Percentiles rank a stretch among this genome's conserved stretches.
Evolutionary conservation across 768 basidiomycete species (phyloP).

Genomic region (Boletus vinaceobasis): DNA sequence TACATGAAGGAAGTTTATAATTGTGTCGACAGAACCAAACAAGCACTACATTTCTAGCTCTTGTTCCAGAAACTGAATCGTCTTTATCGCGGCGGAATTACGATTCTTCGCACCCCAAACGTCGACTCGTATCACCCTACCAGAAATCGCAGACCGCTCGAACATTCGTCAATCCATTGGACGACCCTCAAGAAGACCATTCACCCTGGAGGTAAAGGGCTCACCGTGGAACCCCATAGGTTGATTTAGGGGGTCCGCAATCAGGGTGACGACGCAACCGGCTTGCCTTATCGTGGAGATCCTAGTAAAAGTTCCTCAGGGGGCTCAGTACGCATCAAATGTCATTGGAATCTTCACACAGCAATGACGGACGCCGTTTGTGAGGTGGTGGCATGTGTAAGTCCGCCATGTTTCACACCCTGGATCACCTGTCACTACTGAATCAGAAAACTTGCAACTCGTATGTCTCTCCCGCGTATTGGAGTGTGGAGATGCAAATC

Average conservation of each 20-base stretch:
- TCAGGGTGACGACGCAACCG: conserved; percentile 5
- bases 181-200: neutral
- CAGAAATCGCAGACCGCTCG: neutral
- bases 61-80: neutral
- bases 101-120: neutral
- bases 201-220: conserved; percentile 7
- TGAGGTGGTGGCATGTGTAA: neutral
- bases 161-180: conserved; percentile 4
- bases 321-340: conserved; percentile 1
- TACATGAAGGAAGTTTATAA: conserved; percentile 9
- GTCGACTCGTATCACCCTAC: neutral
- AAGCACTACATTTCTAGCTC: neutral
- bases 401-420: neutral
- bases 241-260: neutral
- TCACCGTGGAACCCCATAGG: neutral
- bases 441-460: neutral
- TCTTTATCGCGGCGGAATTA: conserved; percentile 17
- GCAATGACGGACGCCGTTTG: conserved; percentile 3
- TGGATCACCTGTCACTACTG: neutral
- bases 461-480: neutral
- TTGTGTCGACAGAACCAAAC: conserved; percentile 24
- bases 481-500: neutral
- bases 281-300: conserved; percentile 12
- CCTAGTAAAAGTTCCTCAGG: neutral
- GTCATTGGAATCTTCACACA: neutral